Conservation (phyloP, 2,329 filamentous ascomycete species). For the Remersonia thermophila region DNA sequence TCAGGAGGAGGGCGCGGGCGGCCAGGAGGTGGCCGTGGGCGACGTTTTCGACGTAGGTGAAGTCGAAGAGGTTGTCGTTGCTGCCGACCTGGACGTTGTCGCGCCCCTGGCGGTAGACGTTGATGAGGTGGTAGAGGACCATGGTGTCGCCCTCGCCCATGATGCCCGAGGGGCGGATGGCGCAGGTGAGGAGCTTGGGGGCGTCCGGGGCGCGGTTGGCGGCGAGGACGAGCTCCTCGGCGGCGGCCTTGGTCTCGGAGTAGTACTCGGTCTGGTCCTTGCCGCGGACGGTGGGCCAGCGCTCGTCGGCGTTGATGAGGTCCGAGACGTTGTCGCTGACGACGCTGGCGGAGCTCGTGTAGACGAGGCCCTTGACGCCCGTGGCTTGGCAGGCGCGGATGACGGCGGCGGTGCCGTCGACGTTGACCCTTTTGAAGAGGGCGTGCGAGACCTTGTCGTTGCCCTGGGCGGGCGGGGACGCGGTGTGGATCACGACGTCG, state of each 20-base stretch:
- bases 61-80: constrained; percentile 51
- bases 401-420: constrained; percentile 70
- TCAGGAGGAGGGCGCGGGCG: constrained; percentile 56
- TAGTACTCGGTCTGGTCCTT: constrained; percentile 68
- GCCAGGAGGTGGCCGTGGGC: constrained; percentile 75
- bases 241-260: constrained; percentile 79
- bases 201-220: constrained; percentile 50
- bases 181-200: constrained; percentile 57
- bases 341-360: constrained; percentile 81
- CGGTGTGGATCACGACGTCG: constrained; percentile 83
- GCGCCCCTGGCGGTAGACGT: constrained; percentile 54
- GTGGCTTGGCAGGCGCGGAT: constrained; percentile 58
- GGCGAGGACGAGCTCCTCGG: constrained; percentile 67
- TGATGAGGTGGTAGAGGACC: constrained; percentile 59
- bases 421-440: constrained; percentile 70
- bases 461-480: constrained; percentile 53
- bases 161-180: constrained; percentile 78
- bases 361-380: constrained; percentile 72
- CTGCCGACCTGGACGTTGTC: constrained; percentile 70
- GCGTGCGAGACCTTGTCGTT: constrained; percentile 40
- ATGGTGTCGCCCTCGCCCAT: constrained; percentile 83
- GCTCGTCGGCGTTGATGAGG: constrained; percentile 74
- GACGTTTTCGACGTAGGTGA: constrained; percentile 52
- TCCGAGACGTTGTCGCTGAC: constrained; percentile 71
- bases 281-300: constrained; percentile 63